A percentile compares a stretch with the other conserved stretches of the same genome.
These are phyloP conservation scores for Suillus sp. DNA, from an alignment of 768 basidiomycete species.

Conservation along the genomic window DNA sequence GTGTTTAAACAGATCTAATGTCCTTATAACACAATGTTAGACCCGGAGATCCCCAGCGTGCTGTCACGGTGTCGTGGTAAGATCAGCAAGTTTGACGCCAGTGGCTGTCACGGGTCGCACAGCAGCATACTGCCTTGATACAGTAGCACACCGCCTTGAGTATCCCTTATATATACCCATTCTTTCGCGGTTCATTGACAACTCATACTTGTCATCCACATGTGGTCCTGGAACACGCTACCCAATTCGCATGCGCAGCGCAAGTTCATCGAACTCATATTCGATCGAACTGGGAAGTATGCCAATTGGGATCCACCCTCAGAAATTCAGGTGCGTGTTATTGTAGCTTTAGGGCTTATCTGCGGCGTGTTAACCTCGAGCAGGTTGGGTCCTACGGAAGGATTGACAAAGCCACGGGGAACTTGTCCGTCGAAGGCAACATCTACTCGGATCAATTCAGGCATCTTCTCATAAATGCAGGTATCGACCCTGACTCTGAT, in stretches of 20 bases:
- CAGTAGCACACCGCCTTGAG: background rate
- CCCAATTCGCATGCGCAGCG: constrained; percentile 18
- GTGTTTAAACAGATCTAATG: background rate
- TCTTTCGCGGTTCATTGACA: background rate
- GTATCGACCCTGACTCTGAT: constrained; percentile 3
- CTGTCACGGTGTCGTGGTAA: background rate
- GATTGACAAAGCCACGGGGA: constrained; percentile 24
- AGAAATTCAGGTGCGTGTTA: constrained; percentile 20
- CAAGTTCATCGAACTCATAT: constrained; percentile 31
- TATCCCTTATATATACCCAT: background rate
- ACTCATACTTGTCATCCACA: background rate
- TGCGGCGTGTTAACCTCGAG: background rate
- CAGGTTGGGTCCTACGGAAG: constrained; percentile 28
- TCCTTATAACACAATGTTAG: background rate
- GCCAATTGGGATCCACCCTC: constrained; percentile 33
- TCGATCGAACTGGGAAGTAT: constrained; percentile 26
- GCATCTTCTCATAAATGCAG: background rate
- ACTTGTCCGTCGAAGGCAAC: constrained; percentile 26
- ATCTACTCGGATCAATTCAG: constrained; percentile 7
- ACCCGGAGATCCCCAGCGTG: background rate
- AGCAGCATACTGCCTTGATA: background rate
- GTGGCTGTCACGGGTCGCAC: background rate
- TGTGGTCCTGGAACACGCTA: constrained; percentile 4
- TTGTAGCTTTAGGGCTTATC: background rate
- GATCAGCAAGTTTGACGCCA: background rate